A percentile compares a stretch with the other conserved stretches of the same genome.
These are phyloP conservation scores for Gardenia jasminoides DNA, from an alignment of 257 asterid genomes.

Conservation along the genomic window DNA sequence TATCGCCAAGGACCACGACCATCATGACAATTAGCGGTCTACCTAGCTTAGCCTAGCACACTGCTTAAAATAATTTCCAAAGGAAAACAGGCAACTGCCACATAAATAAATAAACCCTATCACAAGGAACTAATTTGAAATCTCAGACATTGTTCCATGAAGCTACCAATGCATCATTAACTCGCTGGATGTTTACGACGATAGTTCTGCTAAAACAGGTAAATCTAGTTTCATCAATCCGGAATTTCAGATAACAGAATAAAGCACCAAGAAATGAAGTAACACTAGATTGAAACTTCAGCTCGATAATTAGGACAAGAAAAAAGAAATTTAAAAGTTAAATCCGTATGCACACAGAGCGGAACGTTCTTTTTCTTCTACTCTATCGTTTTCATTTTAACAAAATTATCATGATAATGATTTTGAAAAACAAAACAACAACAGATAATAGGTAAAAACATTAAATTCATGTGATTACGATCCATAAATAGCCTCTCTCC, in stretches of 20 bases:
- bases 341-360: background rate
- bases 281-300: background rate
- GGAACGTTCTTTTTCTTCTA: background rate
- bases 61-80: background rate
- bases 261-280: background rate
- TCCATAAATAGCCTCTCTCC: slow-evolving; percentile 2
- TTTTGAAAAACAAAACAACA: background rate
- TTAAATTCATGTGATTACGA: background rate
- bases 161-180: background rate
- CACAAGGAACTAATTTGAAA: background rate
- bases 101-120: background rate
- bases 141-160: background rate
- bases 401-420: background rate
- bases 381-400: background rate
- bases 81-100: background rate
- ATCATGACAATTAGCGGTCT: background rate
- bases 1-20: background rate
- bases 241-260: background rate
- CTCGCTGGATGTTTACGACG: background rate
- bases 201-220: background rate
- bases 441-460: background rate
- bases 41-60: background rate
- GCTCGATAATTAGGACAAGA: background rate
- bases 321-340: background rate
- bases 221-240: background rate